Conservation (phyloP, 2,329 filamentous ascomycete species). For the Claviceps purpurea region DNA sequence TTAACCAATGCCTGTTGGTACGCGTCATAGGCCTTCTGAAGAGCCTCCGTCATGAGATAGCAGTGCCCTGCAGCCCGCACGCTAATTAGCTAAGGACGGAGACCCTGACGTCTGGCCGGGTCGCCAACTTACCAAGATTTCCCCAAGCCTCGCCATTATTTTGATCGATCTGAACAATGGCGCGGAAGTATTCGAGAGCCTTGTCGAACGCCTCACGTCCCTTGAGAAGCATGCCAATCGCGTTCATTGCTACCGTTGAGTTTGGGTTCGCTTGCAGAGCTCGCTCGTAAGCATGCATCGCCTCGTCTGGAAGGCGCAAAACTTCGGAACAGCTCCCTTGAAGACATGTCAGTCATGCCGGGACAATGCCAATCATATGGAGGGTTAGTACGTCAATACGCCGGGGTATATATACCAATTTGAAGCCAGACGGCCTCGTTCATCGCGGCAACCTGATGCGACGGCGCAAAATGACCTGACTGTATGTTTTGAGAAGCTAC, state of each 20-base stretch:
- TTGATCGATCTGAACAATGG: slow-evolving; percentile 77
- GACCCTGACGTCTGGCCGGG: slow-evolving; percentile 12
- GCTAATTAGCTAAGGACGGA: background rate
- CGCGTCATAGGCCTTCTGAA: slow-evolving; percentile 91
- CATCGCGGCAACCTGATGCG: slow-evolving; percentile 61
- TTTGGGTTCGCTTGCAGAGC: slow-evolving; percentile 77
- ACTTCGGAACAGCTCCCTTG: slow-evolving; percentile 75
- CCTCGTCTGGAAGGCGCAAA: slow-evolving; percentile 77
- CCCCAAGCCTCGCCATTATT: slow-evolving; percentile 95
- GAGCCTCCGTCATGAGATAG: slow-evolving; percentile 95
- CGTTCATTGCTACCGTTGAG: slow-evolving; percentile 85
- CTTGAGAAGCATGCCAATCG: slow-evolving; percentile 81
- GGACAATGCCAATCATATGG: background rate
- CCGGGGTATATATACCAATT: slow-evolving; percentile 52
- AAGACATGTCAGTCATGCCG: background rate
- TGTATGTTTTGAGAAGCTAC: slow-evolving; percentile 43
- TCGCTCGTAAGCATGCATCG: slow-evolving; percentile 80
- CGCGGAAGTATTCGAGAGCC: slow-evolving; percentile 84
- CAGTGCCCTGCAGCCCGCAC: slow-evolving; percentile 59
- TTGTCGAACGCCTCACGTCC: slow-evolving; percentile 89
- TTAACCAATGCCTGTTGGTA: slow-evolving; percentile 95
- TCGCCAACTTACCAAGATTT: slow-evolving; percentile 56
- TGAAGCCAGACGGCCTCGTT: slow-evolving; percentile 89
- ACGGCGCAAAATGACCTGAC: slow-evolving; percentile 46
- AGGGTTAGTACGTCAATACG: background rate